Percentiles rank a stretch among this genome's conserved stretches.
Conservation (phyloP, 1,139 yeast species). For the Spencermartinsiella ligniputridi region DNA sequence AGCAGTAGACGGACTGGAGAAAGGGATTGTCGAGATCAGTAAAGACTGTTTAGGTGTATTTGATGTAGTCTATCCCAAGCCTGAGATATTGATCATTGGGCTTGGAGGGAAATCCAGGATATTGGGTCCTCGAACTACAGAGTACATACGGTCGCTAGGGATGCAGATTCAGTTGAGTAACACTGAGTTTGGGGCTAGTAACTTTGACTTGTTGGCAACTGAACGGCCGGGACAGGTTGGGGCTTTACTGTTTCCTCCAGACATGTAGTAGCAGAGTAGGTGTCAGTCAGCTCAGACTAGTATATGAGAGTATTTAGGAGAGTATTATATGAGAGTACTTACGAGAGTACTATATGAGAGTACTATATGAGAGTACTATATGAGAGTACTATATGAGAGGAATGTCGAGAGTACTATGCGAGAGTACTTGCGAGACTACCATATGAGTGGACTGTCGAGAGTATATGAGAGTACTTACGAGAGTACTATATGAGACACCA, state of each 20-base stretch:
- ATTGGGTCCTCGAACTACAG: slow-evolving; percentile 51
- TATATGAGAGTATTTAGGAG: too few species aligned
- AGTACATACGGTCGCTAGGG: slow-evolving; percentile 52
- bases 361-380: too few species aligned
- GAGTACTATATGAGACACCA: too few species aligned
- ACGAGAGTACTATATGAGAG: too few species aligned
- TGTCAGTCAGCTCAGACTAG: too few species aligned
- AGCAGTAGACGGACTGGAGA: slow-evolving; percentile 30
- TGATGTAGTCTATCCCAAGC: slow-evolving; percentile 63
- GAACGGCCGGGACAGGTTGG: slow-evolving; percentile 72
- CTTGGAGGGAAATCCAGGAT: slow-evolving; percentile 61
- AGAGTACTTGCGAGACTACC: too few species aligned
- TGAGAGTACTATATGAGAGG: neutral
- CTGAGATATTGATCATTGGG: slow-evolving; percentile 71
- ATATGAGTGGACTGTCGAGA: too few species aligned
- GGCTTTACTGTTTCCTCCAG: slow-evolving; percentile 68
- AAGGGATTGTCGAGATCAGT: slow-evolving; percentile 35
- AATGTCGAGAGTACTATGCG: too few species aligned
- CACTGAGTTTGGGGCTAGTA: slow-evolving; percentile 62
- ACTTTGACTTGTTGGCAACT: slow-evolving; percentile 70
- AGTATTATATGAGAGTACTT: too few species aligned
- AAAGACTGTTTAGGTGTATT: slow-evolving; percentile 46
- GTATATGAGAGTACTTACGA: too few species aligned
- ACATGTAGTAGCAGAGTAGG: too few species aligned
- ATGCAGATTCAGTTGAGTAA: slow-evolving; percentile 66